These are phyloP conservation scores for Anastatica hierochuntica DNA, from an alignment of 345 rosid species.

Conservation along the genomic window DNA sequence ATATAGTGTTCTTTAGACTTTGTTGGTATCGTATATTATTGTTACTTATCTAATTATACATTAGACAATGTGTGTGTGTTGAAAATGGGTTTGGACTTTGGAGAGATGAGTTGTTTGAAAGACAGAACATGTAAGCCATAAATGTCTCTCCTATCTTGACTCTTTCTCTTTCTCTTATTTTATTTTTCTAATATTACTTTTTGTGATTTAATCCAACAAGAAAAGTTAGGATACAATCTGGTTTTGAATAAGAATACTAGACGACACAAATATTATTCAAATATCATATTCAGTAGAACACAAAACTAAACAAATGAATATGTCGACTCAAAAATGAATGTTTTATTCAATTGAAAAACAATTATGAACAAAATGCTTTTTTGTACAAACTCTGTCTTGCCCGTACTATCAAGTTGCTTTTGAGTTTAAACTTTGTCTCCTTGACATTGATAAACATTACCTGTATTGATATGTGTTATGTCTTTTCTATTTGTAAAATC, in stretches of 20 bases:
- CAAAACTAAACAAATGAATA: neutral
- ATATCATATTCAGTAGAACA: conserved; percentile 10
- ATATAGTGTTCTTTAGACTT: no score
- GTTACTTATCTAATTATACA: no score
- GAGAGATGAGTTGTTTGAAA: conserved; percentile 9
- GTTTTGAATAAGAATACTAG: neutral
- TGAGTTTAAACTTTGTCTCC: conserved; percentile 24
- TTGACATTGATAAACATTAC: conserved; percentile 24
- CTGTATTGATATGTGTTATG: conserved; percentile 17
- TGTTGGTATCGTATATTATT: neutral
- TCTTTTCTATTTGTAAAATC: neutral
- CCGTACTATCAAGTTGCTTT: conserved; percentile 26
- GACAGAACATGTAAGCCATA: conserved; percentile 22
- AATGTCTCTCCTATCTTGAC: conserved; percentile 6
- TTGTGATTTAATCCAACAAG: conserved; percentile 4
- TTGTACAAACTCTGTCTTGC: conserved; percentile 14
- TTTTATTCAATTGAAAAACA: no score
- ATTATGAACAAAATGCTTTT: neutral
- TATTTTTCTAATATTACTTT: neutral
- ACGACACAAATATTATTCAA: neutral
- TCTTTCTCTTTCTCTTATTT: no score
- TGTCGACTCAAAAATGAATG: no score
- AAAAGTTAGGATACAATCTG: conserved; percentile 10
- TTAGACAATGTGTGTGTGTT: no score
- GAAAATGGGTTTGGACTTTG: conserved; percentile 3